Evolutionary conservation across 2,329 filamentous ascomycete genomes (phyloP).

Genomic region (Magnaporthales sp.): DNA sequence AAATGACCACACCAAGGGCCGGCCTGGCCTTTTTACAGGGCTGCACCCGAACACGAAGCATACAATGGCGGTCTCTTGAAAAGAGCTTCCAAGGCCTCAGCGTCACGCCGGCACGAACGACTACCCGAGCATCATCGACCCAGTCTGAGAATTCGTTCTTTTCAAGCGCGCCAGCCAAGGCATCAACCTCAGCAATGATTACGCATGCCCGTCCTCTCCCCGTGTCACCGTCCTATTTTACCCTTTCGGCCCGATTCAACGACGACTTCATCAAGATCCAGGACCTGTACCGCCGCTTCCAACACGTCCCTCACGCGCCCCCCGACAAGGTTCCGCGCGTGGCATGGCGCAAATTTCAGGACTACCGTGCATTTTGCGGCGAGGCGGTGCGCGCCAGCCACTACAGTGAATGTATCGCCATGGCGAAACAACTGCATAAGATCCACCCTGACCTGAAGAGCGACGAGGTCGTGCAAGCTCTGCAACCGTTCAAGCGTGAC

Average conservation of each 20-base stretch:
- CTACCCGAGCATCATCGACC: not conserved
- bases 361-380: conserved; percentile 64
- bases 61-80: conserved; percentile 1
- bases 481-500: conserved; percentile 65
- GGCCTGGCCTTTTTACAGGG: conserved; percentile 22
- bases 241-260: conserved; percentile 74
- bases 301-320: conserved; percentile 60
- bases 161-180: not conserved
- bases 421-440: conserved; percentile 73
- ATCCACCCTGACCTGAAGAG: conserved; percentile 77
- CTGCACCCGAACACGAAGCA: not conserved
- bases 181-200: not conserved
- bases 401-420: conserved; percentile 66
- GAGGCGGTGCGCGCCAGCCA: conserved; percentile 69
- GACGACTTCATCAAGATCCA: conserved; percentile 73
- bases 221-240: conserved; percentile 89
- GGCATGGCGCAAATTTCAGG: conserved; percentile 70
- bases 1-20: conserved; percentile 2
- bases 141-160: not conserved
- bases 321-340: conserved; percentile 60
- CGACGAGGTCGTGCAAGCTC: conserved; percentile 51
- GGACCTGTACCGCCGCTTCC: conserved; percentile 61
- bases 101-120: not conserved
- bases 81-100: not conserved
- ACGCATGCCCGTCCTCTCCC: conserved; percentile 67